Conservation (phyloP, 129 eudicot genomes). For the Pulicaria dysenterica region DNA sequence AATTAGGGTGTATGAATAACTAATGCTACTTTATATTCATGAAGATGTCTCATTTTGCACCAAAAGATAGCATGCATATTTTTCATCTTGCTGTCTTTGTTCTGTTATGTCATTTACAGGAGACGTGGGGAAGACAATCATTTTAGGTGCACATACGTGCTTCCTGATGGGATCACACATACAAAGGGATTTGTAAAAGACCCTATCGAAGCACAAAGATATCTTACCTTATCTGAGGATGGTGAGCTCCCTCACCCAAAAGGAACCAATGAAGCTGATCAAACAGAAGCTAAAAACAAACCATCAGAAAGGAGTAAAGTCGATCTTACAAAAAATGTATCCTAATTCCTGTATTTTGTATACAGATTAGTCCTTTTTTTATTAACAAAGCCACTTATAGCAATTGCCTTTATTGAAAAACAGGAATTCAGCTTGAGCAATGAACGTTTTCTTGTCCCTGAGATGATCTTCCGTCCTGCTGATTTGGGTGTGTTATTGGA, state of each 20-base stretch:
- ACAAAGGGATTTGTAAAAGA: conserved; percentile 87
- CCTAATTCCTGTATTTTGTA: background rate
- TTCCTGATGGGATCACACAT: conserved; percentile 88
- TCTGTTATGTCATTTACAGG: conserved; percentile 46
- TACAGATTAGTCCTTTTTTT: background rate
- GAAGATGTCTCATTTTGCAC: too few relatives aligned
- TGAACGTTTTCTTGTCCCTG: conserved; percentile 99
- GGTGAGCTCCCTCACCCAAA: conserved; percentile 30
- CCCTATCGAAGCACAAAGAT: conserved; percentile 63
- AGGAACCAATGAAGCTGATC: conserved; percentile 39
- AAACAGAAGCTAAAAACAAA: conserved; percentile 41
- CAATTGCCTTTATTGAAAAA: conserved; percentile 7
- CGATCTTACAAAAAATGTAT: conserved; percentile 80
- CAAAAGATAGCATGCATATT: background rate
- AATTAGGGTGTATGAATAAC: background rate
- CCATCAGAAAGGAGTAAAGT: conserved; percentile 50
- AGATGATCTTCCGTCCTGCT: conserved; percentile 98
- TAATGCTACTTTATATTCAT: background rate
- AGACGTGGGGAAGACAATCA: conserved; percentile 72
- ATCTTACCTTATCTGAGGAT: conserved; percentile 47
- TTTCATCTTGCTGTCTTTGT: background rate
- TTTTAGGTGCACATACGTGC: conserved; percentile 90
- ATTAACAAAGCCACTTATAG: conserved; percentile 1
- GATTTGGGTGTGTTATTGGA: conserved; percentile 66
- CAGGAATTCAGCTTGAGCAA: conserved; percentile 95